phyloP scores from a whole-genome alignment of 108 stramenopile genomes.

The Nitzschia sp. region DNA sequence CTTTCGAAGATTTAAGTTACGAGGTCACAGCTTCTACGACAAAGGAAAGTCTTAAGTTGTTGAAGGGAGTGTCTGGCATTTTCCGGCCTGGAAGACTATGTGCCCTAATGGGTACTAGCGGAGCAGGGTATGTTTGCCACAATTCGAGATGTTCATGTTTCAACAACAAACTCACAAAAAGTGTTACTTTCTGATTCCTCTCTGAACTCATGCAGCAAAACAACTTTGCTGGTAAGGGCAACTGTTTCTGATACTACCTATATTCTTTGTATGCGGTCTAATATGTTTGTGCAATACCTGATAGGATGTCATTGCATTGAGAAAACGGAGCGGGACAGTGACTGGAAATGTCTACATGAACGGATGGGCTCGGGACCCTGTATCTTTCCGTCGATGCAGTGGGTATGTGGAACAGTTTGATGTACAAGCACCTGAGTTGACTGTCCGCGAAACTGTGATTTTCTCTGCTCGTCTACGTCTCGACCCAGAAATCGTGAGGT shows the following conservation, averaged over 20 bases:
- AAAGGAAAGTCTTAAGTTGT: slow-evolving; percentile 45
- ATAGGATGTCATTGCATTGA: slow-evolving; percentile 65
- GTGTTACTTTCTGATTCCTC: neutral
- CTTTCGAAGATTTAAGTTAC: slow-evolving; percentile 58
- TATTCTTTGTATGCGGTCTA: too few relatives aligned
- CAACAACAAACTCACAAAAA: neutral
- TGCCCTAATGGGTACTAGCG: slow-evolving; percentile 59
- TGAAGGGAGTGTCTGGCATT: slow-evolving; percentile 53
- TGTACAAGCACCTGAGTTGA: slow-evolving; percentile 73
- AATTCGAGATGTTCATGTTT: neutral
- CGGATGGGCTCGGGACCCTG: slow-evolving; percentile 56
- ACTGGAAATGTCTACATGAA: slow-evolving; percentile 68
- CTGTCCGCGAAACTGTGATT: slow-evolving; percentile 73
- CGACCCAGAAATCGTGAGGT: slow-evolving; percentile 34
- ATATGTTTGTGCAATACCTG: neutral
- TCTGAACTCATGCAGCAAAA: slow-evolving; percentile 11
- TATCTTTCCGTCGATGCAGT: slow-evolving; percentile 59
- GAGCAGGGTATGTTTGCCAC: slow-evolving; percentile 28
- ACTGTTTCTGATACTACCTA: neutral
- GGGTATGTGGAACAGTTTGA: slow-evolving; percentile 93
- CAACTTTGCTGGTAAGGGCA: slow-evolving; percentile 27
- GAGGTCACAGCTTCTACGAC: slow-evolving; percentile 60
- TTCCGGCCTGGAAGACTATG: slow-evolving; percentile 58
- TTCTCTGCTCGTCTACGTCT: slow-evolving; percentile 83
- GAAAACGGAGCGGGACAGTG: slow-evolving; percentile 56